Evolutionary conservation across 73 alveolate species (phyloP), one percentile per base, ranked within the genome.

Genomic region (Paramecium bursaria): DNA sequence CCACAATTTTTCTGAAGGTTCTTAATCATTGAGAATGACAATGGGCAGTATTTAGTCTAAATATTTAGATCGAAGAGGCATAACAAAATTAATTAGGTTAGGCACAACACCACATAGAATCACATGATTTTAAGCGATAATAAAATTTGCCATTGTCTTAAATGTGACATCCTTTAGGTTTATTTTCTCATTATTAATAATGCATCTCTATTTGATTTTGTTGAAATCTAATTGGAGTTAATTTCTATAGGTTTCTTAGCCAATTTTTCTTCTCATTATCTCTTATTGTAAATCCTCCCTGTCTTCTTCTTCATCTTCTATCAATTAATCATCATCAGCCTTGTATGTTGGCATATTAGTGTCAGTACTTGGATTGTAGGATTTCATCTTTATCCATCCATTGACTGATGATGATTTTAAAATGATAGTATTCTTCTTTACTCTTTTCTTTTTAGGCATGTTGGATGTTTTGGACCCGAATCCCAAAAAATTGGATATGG

Each of bases 21-120:
- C 91, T 54, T 92, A 94, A 55, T 93, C 95, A 76, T 93, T 93
- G 53, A 96, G 73, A 47, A 96, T 93, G 9, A 96, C 98, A 3
- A 96, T 96, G 14, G 98, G 96, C 19, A 97, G 92, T 39, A 93
- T 90, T 55, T 95, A 92, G n/a, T 85, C 86, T 29, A 94, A 86
- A 86, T 96, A 93, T 73, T 86, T 87, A 2, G 98, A 96, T 73
- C 99, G 87, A 48, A 96, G 82, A 7, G 99, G 99, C 86, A 88
- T 88, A 17, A 96, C 94, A 50, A 96, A 94, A 80, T 95, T 94
- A 1, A 91, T 90, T 75, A 96, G 91, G 87, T 94, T 96, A 61
- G 95, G 97, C 27, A 95, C 96, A 27, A 93, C 86, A 15, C 99
- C 99, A 75, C 99, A 96, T 6, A 96, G 93, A 4, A 96, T 91